phyloP scores from a whole-genome alignment of 1,284 basidiomycete genomes.

The Hypsizygus ulmarius region DNA sequence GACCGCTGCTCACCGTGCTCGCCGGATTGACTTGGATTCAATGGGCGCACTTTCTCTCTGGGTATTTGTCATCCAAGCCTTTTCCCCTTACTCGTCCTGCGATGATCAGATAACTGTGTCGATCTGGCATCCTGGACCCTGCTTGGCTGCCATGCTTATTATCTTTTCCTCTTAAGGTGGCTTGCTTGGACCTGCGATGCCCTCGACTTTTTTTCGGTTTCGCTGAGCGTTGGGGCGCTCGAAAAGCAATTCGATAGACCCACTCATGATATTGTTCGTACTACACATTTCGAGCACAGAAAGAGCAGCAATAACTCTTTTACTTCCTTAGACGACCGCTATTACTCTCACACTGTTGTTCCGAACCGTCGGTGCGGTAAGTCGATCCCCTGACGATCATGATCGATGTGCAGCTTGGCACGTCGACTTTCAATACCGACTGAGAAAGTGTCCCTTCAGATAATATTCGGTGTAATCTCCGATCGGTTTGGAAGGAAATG shows the following conservation, averaged over 20 bases:
- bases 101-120: conserved; percentile 4
- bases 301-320: not conserved
- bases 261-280: conserved; percentile 52
- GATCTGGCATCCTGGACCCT: conserved; percentile 1
- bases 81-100: not conserved
- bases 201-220: conserved; percentile 84
- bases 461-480: conserved; percentile 75
- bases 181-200: conserved; percentile 80
- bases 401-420: not conserved
- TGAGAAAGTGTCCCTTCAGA: conserved; percentile 18
- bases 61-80: conserved; percentile 38
- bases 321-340: conserved; percentile 57
- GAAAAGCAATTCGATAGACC: conserved; percentile 48
- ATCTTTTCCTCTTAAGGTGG: conserved; percentile 44
- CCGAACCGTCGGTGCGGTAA: conserved; percentile 83
- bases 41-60: conserved; percentile 58
- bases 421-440: not conserved
- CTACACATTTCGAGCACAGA: conserved; percentile 4
- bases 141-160: conserved; percentile 7
- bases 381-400: conserved; percentile 14
- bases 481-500: conserved; percentile 93
- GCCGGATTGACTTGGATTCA: conserved; percentile 42
- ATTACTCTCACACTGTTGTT: conserved; percentile 94
- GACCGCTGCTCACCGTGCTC: conserved; percentile 40
- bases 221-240: conserved; percentile 64